Evolutionary conservation across 2,329 filamentous ascomycete species (phyloP), one percentile per base, ranked within the genome.

Genomic region (Rosellinia necatrix): DNA sequence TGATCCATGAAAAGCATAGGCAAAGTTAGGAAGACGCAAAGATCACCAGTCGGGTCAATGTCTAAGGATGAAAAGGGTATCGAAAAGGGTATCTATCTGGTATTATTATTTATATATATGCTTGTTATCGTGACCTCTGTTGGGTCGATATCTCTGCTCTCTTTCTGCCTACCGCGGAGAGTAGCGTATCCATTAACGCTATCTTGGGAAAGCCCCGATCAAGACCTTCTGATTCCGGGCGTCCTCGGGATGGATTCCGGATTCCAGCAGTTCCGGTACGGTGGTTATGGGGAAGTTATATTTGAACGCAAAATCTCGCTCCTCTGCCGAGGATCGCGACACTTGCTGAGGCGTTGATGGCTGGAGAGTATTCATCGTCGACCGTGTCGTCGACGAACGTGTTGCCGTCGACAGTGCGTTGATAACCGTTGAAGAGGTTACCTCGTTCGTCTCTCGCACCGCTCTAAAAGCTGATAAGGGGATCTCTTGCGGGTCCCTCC

Each of bases 201-300:
- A 53, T 34, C 60, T 57, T 29, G 60, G 58, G 25, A 60, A 60
- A 24, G 54, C 17, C 22, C 52, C 58, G 19, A 62, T 58, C 17
- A 62, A 48, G 19, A 62, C 58, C 35, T 62, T 62, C 32, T 62
- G 60, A 21, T 62, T 62, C 30, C 60, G 50, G 1, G 54, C 58
- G 6, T 62, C 60, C 30, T 62, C 60, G 15, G 60, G 60, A 15
- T 60, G 58, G 9, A 62, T 54, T 7, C 48, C 58, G 2, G 41
- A 48, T 24, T 56, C 49, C 21, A 53, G 13, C 17, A 62, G 52
- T 38, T 60, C 60, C 7, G 50, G 54, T 25, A 53, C 54, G 4
- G 58, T 60, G 12, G 55, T 27, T 29, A 57, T 47, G 8, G 53
- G 41, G 24, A 60, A 55, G 38, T 60, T 60, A 17, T 62, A 62